Percentiles rank a stretch among this genome's conserved stretches.
phyloP scores from a whole-genome alignment of 345 rosid species.

The Acer negundo region DNA sequence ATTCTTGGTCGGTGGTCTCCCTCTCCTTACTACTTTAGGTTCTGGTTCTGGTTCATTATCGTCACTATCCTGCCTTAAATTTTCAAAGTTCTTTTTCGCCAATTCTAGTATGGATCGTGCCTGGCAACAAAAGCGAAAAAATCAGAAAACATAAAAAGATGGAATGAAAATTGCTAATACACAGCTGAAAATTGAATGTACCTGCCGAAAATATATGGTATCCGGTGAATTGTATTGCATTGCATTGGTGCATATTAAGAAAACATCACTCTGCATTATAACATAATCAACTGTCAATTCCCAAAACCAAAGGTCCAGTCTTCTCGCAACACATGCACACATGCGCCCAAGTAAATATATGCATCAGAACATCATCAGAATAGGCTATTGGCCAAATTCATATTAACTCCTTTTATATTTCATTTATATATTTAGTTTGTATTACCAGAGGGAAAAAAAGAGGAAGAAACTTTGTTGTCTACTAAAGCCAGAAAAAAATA shows the following conservation, averaged over 20 bases:
- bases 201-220: constrained; percentile 87
- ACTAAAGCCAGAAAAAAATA: not conserved
- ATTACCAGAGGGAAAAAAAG: not conserved
- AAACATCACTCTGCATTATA: constrained; percentile 66
- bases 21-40: constrained; percentile 58
- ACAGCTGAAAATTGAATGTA: constrained; percentile 26
- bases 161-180: not conserved
- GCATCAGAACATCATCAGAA: not conserved
- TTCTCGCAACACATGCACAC: not conserved
- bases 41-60: constrained; percentile 51
- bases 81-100: constrained; percentile 75
- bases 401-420: not conserved
- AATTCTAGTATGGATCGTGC: constrained; percentile 87
- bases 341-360: not conserved
- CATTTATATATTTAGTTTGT: not conserved
- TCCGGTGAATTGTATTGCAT: constrained; percentile 90
- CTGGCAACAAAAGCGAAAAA: constrained; percentile 34
- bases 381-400: not conserved
- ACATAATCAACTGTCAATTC: constrained; percentile 8
- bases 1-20: constrained; percentile 60
- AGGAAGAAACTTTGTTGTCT: not conserved
- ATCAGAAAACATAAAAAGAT: constrained; percentile 19
- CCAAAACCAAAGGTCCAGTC: constrained; percentile 4
- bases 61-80: constrained; percentile 84
- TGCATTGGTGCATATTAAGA: constrained; percentile 78